Evolutionary conservation across 805 yeast species (phyloP), one percentile per base, ranked within the genome.

Genomic region (Metschnikowia cerradonensis): DNA sequence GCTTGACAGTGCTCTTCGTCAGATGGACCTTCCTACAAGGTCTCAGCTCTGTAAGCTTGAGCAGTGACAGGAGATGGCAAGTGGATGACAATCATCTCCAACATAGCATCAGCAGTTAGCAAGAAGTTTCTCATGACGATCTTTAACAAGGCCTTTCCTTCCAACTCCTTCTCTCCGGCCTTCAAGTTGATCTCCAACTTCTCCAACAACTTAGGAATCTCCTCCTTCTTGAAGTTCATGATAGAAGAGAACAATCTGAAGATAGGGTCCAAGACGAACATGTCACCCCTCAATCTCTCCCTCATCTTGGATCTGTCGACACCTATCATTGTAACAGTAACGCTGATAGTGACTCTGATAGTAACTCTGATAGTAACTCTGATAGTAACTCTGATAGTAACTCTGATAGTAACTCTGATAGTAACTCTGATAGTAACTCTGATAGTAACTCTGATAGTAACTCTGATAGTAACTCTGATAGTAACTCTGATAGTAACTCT

Each of bases 51-150:
- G 95, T 92, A 92, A 73, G 75, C 76, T 83, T 94, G 98, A 76
- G 99, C 98, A 68, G 98, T 92, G 73, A 90, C 95, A 79, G 99
- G 99, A 64, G 98, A 94, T 79, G 99, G 99, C 76, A 92, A 86
- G 83, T 92, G 97, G 68, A 92, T 80, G 71, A 91, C 86, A 80
- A 94, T 90, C 99, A 92, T 92, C 84, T 92, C 98, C 78, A 92
- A 81, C 76, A 92, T 83, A 71, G 99, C 99, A 74, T 92, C 98
- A 69, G 99, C 98, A 77, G 98, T 98, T 79, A 98, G 99, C 81
- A 92, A 85, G 92, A 94, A 92, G 82, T 94, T 92, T 83, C 95
- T 90, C 98, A 92, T 94, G 74, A 91, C 97, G 70, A 90, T 86
- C 89, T 92, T 92, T 77, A 92, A 85, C 69, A 92, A 84, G 67